phyloP scores from a whole-genome alignment of 441 rosid genomes.

The Eruca vesicaria region DNA sequence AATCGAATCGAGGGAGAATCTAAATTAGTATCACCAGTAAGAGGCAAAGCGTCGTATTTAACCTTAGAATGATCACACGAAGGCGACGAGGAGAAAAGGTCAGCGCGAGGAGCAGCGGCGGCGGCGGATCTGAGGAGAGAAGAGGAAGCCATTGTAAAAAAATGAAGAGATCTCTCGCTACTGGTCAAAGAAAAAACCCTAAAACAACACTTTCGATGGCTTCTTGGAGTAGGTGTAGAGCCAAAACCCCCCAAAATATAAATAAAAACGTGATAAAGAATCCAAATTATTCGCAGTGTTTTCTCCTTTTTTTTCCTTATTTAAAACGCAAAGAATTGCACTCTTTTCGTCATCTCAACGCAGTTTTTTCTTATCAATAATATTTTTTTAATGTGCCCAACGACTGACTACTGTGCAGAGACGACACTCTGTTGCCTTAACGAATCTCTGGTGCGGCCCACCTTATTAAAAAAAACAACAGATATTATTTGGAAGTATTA shows the following conservation, averaged over 20 bases:
- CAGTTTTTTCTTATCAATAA: too few relatives aligned
- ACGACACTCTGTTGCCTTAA: slow-evolving; percentile 15
- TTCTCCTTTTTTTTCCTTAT: slow-evolving; percentile 1
- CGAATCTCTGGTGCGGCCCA: slow-evolving; percentile 6
- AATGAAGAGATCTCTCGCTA: slow-evolving; percentile 13
- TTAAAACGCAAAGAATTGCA: slow-evolving; percentile 5
- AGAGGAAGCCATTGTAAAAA: slow-evolving; percentile 59
- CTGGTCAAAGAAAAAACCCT: slow-evolving; percentile 21
- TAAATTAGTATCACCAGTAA: neutral
- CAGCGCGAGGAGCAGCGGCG: slow-evolving; percentile 38
- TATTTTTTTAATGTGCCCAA: too few relatives aligned
- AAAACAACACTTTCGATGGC: slow-evolving; percentile 29
- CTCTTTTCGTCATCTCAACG: too few relatives aligned
- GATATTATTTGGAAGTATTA: neutral
- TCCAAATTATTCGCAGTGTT: slow-evolving; percentile 31
- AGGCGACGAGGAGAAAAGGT: slow-evolving; percentile 39
- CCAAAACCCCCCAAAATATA: neutral
- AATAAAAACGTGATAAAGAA: slow-evolving; percentile 23
- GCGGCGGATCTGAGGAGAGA: slow-evolving; percentile 65
- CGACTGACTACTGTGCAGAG: slow-evolving; percentile 5
- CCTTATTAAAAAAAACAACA: neutral
- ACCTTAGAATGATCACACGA: slow-evolving; percentile 58
- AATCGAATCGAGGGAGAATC: slow-evolving; percentile 1
- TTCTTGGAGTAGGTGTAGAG: slow-evolving; percentile 35
- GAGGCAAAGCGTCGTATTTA: slow-evolving; percentile 1